Evolutionary conservation across 352 stramenopile species (phyloP), one percentile per base, ranked within the genome.

Genomic region (Hyaloperonospora brassicae): DNA sequence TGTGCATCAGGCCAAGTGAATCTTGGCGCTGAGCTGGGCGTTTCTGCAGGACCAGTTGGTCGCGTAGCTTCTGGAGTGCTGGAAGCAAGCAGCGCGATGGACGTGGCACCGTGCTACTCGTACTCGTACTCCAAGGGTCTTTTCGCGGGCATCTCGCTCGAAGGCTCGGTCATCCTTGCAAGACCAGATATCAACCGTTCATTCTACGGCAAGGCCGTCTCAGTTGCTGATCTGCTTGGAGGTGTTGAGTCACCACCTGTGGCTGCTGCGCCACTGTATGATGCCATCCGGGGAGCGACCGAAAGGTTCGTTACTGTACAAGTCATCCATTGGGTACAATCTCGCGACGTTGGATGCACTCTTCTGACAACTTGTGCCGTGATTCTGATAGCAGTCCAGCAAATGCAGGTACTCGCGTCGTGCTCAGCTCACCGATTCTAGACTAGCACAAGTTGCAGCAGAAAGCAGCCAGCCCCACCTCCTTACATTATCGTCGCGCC

Each of bases 111-210:
- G 7, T 95, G 86, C 59, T 96, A 97, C 64, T 95, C 87, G 46
- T 95, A 97, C 69, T 94, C 88, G 23, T 87, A 95, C 64, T 88
- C 77, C 21, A 93, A 95, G 55, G 90, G 90, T 14, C 66, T 96
- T 2, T 97, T 94, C 50, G 79, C 80, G 2, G 90, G 90, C 42
- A 80, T 96, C 47, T 92, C 80, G 25, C 70, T 97, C 14, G 87
- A 97, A 61, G 87, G 83, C n/a, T 91, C 87, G 8, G 66, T 97
- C 23, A 82, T 97, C 30, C 72, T 95, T n/a, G 72, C 86, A 10
- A 86, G 94, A 22, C 59, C 81, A 12, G 84, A 95, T 45, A 84
- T 97, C 44, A 98, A 98, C 64, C 70, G 78, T 22, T 78, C 76
- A 25, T 98, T 98, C 65, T 98, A 98, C 65, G 87, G 88, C 30